These are phyloP conservation scores for Claviceps maximensis DNA, from an alignment of 2,329 filamentous ascomycete genomes.

Conservation along the genomic window DNA sequence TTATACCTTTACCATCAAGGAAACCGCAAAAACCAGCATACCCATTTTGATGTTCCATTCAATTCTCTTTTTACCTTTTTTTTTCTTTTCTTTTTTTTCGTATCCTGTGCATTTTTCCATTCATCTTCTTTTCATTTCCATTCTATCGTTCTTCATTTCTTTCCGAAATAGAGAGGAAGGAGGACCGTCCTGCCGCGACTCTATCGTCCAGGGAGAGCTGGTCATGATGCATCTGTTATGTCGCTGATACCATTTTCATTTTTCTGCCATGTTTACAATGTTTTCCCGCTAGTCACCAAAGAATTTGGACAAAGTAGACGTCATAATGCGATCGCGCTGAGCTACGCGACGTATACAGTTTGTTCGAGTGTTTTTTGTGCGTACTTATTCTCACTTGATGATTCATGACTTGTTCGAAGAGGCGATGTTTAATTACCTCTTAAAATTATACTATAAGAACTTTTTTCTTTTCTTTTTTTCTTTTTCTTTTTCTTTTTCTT, in stretches of 20 bases:
- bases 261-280: background rate
- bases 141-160: background rate
- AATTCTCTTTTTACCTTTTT: background rate
- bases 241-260: background rate
- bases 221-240: background rate
- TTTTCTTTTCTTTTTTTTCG: background rate
- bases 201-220: background rate
- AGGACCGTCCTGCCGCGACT: background rate
- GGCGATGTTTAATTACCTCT: background rate
- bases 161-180: background rate
- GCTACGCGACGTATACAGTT: background rate
- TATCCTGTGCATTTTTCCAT: background rate
- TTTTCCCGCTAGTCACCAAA: background rate
- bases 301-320: background rate
- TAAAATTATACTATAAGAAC: background rate
- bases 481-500: background rate
- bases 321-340: background rate
- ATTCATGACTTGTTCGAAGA: constrained; percentile 7
- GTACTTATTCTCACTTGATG: constrained; percentile 6
- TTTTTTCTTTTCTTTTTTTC: background rate
- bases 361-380: background rate
- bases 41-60: too few species aligned
- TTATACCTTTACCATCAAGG: too few species aligned
- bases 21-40: too few species aligned
- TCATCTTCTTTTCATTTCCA: background rate